Evolutionary conservation across 441 rosid species (phyloP), one percentile per base, ranked within the genome.

Genomic region (Gossypium gossypioides): DNA sequence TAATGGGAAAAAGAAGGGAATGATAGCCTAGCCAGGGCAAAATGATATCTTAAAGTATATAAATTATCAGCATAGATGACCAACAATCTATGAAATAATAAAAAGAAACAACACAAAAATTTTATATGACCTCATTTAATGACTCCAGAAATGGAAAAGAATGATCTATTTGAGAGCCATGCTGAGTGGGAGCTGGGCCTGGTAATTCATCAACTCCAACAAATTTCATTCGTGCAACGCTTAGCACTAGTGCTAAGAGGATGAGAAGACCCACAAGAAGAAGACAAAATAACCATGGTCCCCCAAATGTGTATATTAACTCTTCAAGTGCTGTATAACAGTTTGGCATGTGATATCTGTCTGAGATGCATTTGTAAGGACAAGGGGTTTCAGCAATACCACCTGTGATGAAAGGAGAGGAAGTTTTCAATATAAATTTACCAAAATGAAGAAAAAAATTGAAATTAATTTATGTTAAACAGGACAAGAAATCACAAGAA

Each of bases 261-360:
- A 96, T 82, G 71, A 96, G 91, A 71, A 96, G 96, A 80, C 92
- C 97, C 76, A 93, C 70, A 57, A 96, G 91, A 77, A 93, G 87
- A 81, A 93, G 88, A 81, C 97, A 84, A 75, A 96, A 96, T 78
- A 96, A 79, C 99, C 98, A 93, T 25, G 98, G 99, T 70, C 99
- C 99, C 56, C 99, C 99, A 87, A 96, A 96, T 60, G 99, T 93
- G 84, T 93, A 90, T 77, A 96, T 89, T 82, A 96, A 83, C 84
- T 96, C 99, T 82, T 96, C 99, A 68, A 93, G 97, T 59, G 99
- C 96, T 21, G 99, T 96, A 80, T 96, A 91, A 77, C 99, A 96
- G 71, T 85, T 84, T 29, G 99, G 98, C 97, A 91, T 89, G 85
- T 91, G 97, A 87, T 90, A 93, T 87, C 98, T 93, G 78, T 93